phyloP scores from a whole-genome alignment of 495 filamentous ascomycete species.

The Penicillium waksmanii region DNA sequence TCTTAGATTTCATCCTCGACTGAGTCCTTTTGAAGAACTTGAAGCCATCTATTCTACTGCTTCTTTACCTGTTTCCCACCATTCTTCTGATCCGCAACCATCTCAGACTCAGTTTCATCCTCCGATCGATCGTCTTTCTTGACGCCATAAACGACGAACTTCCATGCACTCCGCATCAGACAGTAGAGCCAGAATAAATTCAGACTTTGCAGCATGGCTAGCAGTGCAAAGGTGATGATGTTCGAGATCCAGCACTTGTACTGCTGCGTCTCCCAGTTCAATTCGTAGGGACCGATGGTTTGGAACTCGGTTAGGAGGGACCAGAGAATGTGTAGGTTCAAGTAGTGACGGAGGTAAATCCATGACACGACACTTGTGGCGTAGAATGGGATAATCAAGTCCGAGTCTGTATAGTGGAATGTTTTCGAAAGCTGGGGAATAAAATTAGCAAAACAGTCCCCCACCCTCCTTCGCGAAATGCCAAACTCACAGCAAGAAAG shows the following conservation, averaged over 20 bases:
- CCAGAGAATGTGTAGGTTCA: constrained; percentile 79
- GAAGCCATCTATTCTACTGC: no score
- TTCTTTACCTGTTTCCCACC: not conserved
- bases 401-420: constrained; percentile 80
- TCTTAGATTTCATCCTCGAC: no score
- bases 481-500: constrained; percentile 78
- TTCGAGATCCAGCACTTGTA: constrained; percentile 75
- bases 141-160: constrained; percentile 23
- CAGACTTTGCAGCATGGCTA: constrained; percentile 69
- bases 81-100: not conserved
- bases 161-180: constrained; percentile 54
- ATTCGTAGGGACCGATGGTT: constrained; percentile 77
- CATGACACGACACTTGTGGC: constrained; percentile 73
- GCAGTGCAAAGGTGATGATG: constrained; percentile 63
- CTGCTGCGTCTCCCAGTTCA: constrained; percentile 74
- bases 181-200: constrained; percentile 82
- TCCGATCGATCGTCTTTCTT: constrained; percentile 37
- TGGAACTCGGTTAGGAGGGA: constrained; percentile 78
- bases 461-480: no score
- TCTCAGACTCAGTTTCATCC: constrained; percentile 19
- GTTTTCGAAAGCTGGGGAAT: constrained; percentile 74
- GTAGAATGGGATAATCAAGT: constrained; percentile 74
- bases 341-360: constrained; percentile 86
- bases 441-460: not conserved
- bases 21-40: no score